These are phyloP conservation scores for Microbotryum silenes-acaulis DNA, from an alignment of 1,284 basidiomycete genomes.

Conservation along the genomic window DNA sequence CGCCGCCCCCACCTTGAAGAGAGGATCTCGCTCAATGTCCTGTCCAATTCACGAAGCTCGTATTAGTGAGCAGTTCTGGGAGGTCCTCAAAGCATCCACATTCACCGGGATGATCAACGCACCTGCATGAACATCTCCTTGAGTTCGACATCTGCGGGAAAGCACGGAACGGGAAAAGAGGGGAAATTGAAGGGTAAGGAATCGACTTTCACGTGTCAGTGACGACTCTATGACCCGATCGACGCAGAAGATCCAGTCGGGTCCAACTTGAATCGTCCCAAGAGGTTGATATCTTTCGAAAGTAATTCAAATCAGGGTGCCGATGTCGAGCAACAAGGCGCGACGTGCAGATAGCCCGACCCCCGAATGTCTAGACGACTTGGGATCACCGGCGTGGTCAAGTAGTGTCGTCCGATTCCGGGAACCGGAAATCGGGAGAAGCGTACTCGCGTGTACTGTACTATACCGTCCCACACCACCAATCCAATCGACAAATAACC, in stretches of 20 bases:
- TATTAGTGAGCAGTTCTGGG: slow-evolving; percentile 2
- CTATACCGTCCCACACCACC: not conserved
- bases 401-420: not conserved
- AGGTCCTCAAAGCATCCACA: not conserved
- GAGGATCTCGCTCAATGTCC: slow-evolving; percentile 29
- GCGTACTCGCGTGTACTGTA: no score
- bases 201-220: slow-evolving; percentile 1
- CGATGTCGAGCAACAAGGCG: not conserved
- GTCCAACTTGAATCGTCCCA: no score
- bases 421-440: not conserved
- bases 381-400: not conserved
- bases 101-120: not conserved
- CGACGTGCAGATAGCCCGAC: not conserved
- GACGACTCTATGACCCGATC: not conserved
- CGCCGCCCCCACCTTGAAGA: slow-evolving; percentile 5
- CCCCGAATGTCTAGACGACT: not conserved
- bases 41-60: not conserved
- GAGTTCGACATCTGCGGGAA: slow-evolving; percentile 30
- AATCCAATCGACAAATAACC: not conserved
- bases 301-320: not conserved
- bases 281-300: not conserved
- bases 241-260: no score
- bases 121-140: slow-evolving; percentile 36
- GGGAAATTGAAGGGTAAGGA: not conserved
- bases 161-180: not conserved